Base-by-base conservation (phyloP, 306 rosid species). In the Vicia faba region DNA sequence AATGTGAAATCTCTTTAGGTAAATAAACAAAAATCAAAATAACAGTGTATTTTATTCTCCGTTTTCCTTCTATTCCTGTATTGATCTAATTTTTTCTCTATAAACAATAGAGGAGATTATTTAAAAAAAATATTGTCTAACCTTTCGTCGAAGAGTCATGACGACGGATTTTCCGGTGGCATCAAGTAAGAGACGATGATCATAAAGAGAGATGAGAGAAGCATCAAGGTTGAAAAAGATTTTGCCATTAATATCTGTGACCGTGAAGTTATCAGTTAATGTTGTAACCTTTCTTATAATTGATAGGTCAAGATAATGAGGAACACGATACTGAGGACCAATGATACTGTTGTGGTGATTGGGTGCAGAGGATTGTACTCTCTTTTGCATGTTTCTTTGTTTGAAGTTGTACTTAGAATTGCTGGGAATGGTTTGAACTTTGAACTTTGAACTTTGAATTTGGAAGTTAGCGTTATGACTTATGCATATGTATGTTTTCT, bases 141-240 rank as follows among this genome's bases (percentile, higher is more conserved):
- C 87, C 87, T 84, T 87, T 12, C 75, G 79, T 49, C 73, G 74
- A 0, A 84, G 66, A 0, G 89, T 82, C 39, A 55, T n/a, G 19
- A 78, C 7, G 33, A 87, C 9, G 46, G 86, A 76, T 33, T 73
- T 53, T 11, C 83, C 86, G 2, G 83, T 61, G 25, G 83, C 51
- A 9, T 86, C 96, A 0, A 78, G 61, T 4, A 88, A 68, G 43
- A 75, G 70, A 38, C 84, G 88, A 23, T 75, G 86, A 14, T 78
- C 81, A 33, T 18, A 82, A 33, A 78, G 25, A 78, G 82, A 56
- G 2, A 71, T 18, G n/a, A 69, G n/a, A 19, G 68, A 68, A 15
- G 79, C 86, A 15, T 73, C 80, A 4, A 86, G 64, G n/a, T 69
- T 86, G 79, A 88, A 88, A 26, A 84, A 11, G 12, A 69, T 33